phyloP scores from a whole-genome alignment of 441 rosid species.

The Aquilaria agallochum region DNA sequence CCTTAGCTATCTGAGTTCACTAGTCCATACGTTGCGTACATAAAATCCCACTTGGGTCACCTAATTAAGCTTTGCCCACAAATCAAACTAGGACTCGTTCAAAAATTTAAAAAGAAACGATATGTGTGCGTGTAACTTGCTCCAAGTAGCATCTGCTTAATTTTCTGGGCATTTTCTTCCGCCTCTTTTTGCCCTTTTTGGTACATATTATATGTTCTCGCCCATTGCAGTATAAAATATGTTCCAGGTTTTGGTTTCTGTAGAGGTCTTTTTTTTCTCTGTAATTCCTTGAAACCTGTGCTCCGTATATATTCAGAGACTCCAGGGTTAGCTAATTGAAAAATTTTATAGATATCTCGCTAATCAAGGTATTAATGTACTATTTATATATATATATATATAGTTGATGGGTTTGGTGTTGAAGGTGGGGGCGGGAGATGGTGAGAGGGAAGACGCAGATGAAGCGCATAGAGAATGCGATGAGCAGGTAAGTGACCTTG shows the following conservation, averaged over 20 bases:
- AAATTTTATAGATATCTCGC: background rate
- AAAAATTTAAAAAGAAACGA: conserved; percentile 12
- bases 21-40: background rate
- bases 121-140: too few relatives aligned
- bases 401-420: background rate
- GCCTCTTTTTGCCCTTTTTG: too few relatives aligned
- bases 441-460: conserved; percentile 87
- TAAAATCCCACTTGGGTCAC: conserved; percentile 21
- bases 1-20: background rate
- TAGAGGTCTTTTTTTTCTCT: conserved; percentile 16
- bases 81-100: background rate
- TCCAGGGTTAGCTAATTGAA: background rate
- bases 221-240: background rate
- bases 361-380: background rate
- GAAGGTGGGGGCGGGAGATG: conserved; percentile 27
- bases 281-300: background rate
- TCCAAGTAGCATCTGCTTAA: too few relatives aligned
- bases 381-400: background rate
- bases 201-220: too few relatives aligned
- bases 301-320: conserved; percentile 6
- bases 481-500: conserved; percentile 81
- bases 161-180: too few relatives aligned
- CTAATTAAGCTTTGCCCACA: conserved; percentile 12
- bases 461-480: conserved; percentile 79
- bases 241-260: too few relatives aligned